Conservation (phyloP, 192 early-diverging fungal species). For the Coemansia sp. region DNA sequence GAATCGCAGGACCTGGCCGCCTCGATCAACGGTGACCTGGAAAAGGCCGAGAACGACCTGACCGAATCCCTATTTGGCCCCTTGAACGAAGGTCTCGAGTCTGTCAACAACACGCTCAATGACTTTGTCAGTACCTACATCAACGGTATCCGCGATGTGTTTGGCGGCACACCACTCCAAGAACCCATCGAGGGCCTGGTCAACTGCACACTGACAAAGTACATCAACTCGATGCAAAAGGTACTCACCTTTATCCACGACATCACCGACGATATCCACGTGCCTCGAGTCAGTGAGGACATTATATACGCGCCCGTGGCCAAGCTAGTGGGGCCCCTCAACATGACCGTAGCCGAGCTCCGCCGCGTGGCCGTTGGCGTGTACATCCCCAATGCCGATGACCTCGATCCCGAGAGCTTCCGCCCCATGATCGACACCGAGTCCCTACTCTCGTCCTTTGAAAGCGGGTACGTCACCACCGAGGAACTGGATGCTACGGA, state of each 20-base stretch:
- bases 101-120: slow-evolving; percentile 36
- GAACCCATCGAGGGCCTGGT: slow-evolving; percentile 38
- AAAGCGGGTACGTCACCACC: too few species aligned
- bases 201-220: slow-evolving; percentile 47
- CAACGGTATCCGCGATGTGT: slow-evolving; percentile 22
- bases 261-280: slow-evolving; percentile 16
- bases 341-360: slow-evolving; percentile 16
- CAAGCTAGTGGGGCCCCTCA: slow-evolving; percentile 16
- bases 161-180: slow-evolving; percentile 29
- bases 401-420: slow-evolving; percentile 20
- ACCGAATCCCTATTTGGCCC: slow-evolving; percentile 38
- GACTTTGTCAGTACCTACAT: slow-evolving; percentile 31
- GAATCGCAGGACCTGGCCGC: slow-evolving; percentile 24
- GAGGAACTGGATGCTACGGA: too few species aligned
- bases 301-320: slow-evolving; percentile 12
- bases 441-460: not conserved
- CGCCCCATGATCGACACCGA: slow-evolving; percentile 1
- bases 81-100: slow-evolving; percentile 18
- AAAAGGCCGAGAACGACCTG: slow-evolving; percentile 7
- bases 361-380: slow-evolving; percentile 27
- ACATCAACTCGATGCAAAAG: slow-evolving; percentile 31
- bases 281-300: slow-evolving; percentile 27
- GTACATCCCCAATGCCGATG: slow-evolving; percentile 26
- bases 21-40: slow-evolving; percentile 26
- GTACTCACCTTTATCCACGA: slow-evolving; percentile 36